phyloP scores from a whole-genome alignment of 352 stramenopile species.

The Stephanocyclus meneghinianus region DNA sequence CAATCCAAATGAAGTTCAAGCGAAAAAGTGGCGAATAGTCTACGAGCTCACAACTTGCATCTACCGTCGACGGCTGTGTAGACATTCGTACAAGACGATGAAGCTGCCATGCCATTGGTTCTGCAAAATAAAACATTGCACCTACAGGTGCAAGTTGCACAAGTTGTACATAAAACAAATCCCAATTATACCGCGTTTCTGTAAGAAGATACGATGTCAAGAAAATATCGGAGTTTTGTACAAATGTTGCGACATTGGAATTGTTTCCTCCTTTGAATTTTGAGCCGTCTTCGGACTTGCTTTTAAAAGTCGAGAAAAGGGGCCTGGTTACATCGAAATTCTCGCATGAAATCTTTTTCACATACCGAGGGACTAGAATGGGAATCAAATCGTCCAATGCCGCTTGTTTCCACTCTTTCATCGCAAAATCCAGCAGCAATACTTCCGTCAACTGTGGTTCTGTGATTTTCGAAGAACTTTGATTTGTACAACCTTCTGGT shows the following conservation, averaged over 20 bases:
- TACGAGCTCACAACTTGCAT: neutral
- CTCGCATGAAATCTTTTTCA: constrained; percentile 35
- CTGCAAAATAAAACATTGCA: constrained; percentile 68
- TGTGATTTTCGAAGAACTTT: neutral
- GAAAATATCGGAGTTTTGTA: constrained; percentile 58
- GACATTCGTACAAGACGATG: constrained; percentile 57
- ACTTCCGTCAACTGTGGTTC: constrained; percentile 31
- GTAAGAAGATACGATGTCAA: constrained; percentile 72
- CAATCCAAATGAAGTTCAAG: constrained; percentile 66
- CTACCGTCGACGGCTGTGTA: neutral
- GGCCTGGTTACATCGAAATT: constrained; percentile 60
- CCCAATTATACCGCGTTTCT: constrained; percentile 68
- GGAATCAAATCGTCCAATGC: constrained; percentile 58
- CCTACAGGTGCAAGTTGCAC: constrained; percentile 39
- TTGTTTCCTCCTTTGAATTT: neutral
- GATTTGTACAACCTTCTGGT: neutral
- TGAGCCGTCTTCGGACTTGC: neutral
- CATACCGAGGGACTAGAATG: constrained; percentile 42
- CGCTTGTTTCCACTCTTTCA: constrained; percentile 65
- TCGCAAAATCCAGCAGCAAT: constrained; percentile 70
- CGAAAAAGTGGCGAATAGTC: constrained; percentile 28
- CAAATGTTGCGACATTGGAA: constrained; percentile 22
- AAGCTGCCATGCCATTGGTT: constrained; percentile 74
- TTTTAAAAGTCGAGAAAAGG: constrained; percentile 9
- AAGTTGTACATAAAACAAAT: constrained; percentile 55